Evolutionary conservation across 2,329 filamentous ascomycete species (phyloP).

Genomic region (Verticillium albo-atrum): DNA sequence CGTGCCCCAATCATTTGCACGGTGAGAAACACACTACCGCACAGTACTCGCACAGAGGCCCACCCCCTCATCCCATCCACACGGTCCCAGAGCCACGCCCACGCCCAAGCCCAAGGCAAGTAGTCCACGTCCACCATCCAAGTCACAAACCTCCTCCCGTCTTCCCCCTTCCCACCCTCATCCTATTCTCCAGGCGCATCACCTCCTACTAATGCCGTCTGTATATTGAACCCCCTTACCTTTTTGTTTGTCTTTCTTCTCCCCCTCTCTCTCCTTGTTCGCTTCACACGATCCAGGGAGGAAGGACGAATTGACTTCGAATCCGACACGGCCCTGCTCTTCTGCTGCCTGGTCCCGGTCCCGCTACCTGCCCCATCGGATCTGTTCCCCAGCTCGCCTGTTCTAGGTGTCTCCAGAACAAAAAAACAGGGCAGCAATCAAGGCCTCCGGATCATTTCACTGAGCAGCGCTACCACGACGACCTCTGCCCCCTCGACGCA

Average conservation of each 20-base stretch:
- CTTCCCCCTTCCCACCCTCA: slow-evolving; percentile 4
- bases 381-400: not conserved
- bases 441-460: not conserved
- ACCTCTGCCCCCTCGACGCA: not conserved
- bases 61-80: not conserved
- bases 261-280: slow-evolving; percentile 6
- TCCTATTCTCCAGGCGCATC: slow-evolving; percentile 16
- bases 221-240: slow-evolving; percentile 15
- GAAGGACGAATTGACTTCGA: slow-evolving; percentile 8
- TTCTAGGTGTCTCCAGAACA: slow-evolving; percentile 1
- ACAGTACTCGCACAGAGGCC: not conserved
- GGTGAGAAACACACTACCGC: not conserved
- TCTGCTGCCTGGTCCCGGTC: not conserved
- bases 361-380: not conserved
- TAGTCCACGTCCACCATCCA: not conserved
- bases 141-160: not conserved
- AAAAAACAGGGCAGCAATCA: slow-evolving; percentile 2
- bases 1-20: not conserved
- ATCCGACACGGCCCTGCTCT: not conserved
- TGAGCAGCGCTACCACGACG: not conserved
- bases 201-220: slow-evolving; percentile 14
- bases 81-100: not conserved
- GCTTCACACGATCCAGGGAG: slow-evolving; percentile 5
- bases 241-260: slow-evolving; percentile 9
- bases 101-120: not conserved